Conservation (phyloP, 192 early-diverging fungal genomes). For the Coemansia sp. region DNA sequence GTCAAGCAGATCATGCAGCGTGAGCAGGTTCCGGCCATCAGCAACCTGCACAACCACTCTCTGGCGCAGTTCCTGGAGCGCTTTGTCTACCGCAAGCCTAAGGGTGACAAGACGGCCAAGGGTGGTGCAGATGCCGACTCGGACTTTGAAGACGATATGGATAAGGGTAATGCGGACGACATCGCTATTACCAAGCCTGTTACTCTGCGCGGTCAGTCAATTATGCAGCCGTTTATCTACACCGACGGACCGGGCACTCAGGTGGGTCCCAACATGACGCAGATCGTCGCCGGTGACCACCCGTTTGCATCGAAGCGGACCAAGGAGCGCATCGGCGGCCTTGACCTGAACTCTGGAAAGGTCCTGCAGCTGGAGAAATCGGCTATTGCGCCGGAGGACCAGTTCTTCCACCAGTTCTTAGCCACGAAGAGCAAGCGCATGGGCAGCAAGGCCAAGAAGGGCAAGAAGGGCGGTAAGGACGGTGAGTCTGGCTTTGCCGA, state of each 20-base stretch:
- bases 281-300: constrained; percentile 46
- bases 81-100: constrained; percentile 95
- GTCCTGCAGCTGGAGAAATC: constrained; percentile 40
- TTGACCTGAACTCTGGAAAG: constrained; percentile 35
- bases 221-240: constrained; percentile 56
- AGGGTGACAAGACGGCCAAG: constrained; percentile 67
- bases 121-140: constrained; percentile 10
- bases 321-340: constrained; percentile 59
- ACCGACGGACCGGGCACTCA: constrained; percentile 25
- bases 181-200: constrained; percentile 12
- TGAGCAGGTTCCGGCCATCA: constrained; percentile 62
- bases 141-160: constrained; percentile 4
- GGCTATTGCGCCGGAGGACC: constrained; percentile 31
- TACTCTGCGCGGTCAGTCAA: constrained; percentile 43
- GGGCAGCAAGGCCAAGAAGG: constrained; percentile 46
- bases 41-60: constrained; percentile 86
- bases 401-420: constrained; percentile 51
- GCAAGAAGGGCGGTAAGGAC: constrained; percentile 52
- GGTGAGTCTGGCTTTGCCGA: constrained; percentile 54
- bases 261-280: constrained; percentile 13
- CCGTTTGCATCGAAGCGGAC: constrained; percentile 69
- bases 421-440: constrained; percentile 38
- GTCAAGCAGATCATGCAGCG: constrained; percentile 70
- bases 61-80: constrained; percentile 91
- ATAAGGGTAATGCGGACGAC: constrained; percentile 2